Evolutionary conservation across 352 stramenopile species (phyloP).

Genomic region (Phytophthora fragariaefolia): DNA sequence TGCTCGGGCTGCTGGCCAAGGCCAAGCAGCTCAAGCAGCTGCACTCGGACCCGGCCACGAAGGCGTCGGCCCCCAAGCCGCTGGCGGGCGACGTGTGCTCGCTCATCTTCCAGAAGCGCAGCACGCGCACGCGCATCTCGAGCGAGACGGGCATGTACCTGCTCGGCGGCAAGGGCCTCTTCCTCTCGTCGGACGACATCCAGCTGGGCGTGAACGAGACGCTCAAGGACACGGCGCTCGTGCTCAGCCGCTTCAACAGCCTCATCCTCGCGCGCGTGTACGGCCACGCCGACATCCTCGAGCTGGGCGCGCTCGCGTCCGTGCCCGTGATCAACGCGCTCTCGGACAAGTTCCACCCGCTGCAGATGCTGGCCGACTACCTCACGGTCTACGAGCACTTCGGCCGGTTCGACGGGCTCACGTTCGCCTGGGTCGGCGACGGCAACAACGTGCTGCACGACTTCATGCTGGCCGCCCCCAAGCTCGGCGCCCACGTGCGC

Average conservation of each 20-base stretch:
- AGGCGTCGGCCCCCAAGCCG: conserved; percentile 64
- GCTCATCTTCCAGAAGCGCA: conserved; percentile 96
- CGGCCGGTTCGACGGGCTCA: conserved; percentile 89
- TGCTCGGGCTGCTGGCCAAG: conserved; percentile 68
- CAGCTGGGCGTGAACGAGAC: conserved; percentile 98
- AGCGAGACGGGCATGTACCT: conserved; percentile 97
- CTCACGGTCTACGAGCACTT: conserved; percentile 95
- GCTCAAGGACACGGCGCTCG: conserved; percentile 90
- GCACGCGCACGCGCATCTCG: conserved; percentile 92
- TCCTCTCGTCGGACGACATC: conserved; percentile 97
- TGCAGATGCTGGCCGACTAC: conserved; percentile 98
- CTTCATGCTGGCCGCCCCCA: conserved; percentile 95
- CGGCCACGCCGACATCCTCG: conserved; percentile 87
- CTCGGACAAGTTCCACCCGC: conserved; percentile 97
- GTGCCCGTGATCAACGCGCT: conserved; percentile 99
- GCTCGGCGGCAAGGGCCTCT: conserved; percentile 96
- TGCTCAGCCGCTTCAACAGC: conserved; percentile 95
- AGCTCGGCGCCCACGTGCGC: conserved; percentile 89
- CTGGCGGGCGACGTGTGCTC: conserved; percentile 84
- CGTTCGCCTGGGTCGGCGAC: conserved; percentile 97
- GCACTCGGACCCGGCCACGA: conserved; percentile 65
- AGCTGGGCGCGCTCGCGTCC: conserved; percentile 90
- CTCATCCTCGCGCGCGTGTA: conserved; percentile 97
- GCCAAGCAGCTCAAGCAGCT: conserved; percentile 73
- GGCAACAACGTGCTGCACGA: conserved; percentile 99